Evolutionary conservation across 345 rosid species (phyloP), one percentile per base, ranked within the genome.

Genomic region (Hibiscus trionum): DNA sequence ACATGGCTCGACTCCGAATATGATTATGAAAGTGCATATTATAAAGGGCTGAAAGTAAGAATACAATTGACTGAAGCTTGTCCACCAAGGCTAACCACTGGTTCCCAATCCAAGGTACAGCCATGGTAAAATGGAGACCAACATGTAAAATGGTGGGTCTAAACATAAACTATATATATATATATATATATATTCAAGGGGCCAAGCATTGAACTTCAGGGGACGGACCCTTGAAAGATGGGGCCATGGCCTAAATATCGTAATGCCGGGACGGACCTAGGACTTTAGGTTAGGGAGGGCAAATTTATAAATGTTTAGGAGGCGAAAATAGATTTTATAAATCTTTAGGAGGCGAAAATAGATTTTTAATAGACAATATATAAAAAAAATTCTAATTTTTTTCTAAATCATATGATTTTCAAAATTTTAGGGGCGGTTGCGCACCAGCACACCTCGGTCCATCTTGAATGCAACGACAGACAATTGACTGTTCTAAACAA

Each of bases 161-260:
- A 62, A 73, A 77, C 72, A 68, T 17, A 19, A 65, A 65, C 11
- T 3, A 11, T 75, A 74, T 65, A 64, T 74, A 68, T 60, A 12
- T 33, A 49, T 47, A 11, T 2, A 12, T 70, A 80, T 79, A 29
- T 55, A 0, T n/a, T 77, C 35, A 72, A 56, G 74, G 72, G 73
- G 67, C 79, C 77, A 78, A 52, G 66, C 73, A 6, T 77, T 80
- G 77, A 79, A 71, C 70, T 66, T 26, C 57, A 33, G 37, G 37
- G 37, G 7, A 33, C 44, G 37, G 37, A 33, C 44, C 44, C 44
- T 8, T 39, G 9, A 39, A 3, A 39, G 10, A 7, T 33, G 44
- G 11, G 55, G 68, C 70, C 19, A 31, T 29, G 63, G 70, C 72
- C 66, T 72, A 62, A 63, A 60, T 55, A 68, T 42, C 71, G 74